A percentile compares a stretch with the other conserved stretches of the same genome.
Conservation (phyloP, 2,329 filamentous ascomycete genomes). For the Claviceps pusilla region DNA sequence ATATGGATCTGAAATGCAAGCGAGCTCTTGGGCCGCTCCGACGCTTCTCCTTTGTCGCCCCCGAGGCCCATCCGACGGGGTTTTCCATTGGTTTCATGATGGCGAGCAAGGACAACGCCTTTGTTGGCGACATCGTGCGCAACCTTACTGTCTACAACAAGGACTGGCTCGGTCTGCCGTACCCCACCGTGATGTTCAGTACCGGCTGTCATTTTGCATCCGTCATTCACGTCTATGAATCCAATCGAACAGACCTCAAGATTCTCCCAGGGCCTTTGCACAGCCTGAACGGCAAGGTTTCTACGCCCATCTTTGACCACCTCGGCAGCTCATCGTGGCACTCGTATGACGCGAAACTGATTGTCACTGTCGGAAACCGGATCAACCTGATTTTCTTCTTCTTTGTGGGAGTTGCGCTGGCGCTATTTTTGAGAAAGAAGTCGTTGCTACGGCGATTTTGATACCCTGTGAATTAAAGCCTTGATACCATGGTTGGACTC, state of each 20-base stretch:
- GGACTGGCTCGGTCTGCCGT: constrained; percentile 24
- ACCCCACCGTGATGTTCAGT: constrained; percentile 28
- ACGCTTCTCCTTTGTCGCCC: constrained; percentile 26
- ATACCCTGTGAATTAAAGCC: not conserved
- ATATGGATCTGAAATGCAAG: constrained; percentile 20
- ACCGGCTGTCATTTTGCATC: constrained; percentile 28
- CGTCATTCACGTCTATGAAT: constrained; percentile 23
- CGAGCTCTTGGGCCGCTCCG: constrained; percentile 23
- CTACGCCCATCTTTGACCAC: constrained; percentile 26
- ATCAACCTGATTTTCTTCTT: constrained; percentile 9
- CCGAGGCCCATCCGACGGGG: constrained; percentile 24
- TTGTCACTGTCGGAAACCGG: constrained; percentile 8
- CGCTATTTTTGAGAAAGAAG: constrained; percentile 9
- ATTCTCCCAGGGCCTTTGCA: constrained; percentile 23
- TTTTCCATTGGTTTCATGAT: constrained; percentile 29
- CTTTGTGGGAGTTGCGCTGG: constrained; percentile 9
- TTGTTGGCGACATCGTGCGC: constrained; percentile 18
- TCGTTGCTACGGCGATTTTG: constrained; percentile 8
- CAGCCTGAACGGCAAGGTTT: constrained; percentile 23
- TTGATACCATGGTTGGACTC: not conserved
- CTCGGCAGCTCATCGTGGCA: constrained; percentile 28
- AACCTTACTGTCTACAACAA: constrained; percentile 21
- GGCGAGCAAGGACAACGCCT: constrained; percentile 19
- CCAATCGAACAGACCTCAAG: constrained; percentile 17
- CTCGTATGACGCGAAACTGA: constrained; percentile 19